Conservation (phyloP, 306 rosid genomes). For the Sicyos baderoa region DNA sequence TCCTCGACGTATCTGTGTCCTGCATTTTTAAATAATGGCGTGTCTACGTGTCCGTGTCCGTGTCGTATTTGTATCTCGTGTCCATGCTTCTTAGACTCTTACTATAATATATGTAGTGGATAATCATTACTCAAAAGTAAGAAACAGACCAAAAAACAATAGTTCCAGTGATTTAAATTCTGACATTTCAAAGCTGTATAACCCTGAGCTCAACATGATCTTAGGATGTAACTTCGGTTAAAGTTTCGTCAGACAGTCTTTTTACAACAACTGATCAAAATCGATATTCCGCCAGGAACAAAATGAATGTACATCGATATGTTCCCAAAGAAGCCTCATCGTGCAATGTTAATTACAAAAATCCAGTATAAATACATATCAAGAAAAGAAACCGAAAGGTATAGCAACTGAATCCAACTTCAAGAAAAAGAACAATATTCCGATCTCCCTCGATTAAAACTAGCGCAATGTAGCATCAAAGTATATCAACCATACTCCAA, state of each 20-base stretch:
- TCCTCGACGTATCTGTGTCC: too few relatives aligned
- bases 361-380: neutral
- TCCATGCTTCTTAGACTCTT: too few relatives aligned
- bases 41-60: too few relatives aligned
- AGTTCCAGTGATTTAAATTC: neutral
- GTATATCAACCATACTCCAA: slow-evolving; percentile 7
- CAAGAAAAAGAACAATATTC: neutral
- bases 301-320: neutral
- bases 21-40: too few relatives aligned
- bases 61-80: too few relatives aligned
- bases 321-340: neutral
- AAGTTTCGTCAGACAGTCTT: neutral
- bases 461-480: neutral
- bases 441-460: slow-evolving; percentile 8
- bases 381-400: neutral
- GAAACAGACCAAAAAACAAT: neutral
- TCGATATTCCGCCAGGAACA: neutral
- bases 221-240: neutral
- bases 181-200: neutral
- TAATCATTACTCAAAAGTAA: neutral
- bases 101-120: neutral
- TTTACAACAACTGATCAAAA: neutral
- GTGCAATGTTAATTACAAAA: neutral
- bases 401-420: neutral
- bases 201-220: neutral